Evolutionary conservation across 345 rosid genomes (phyloP).

Genomic region (Syzygium grande): DNA sequence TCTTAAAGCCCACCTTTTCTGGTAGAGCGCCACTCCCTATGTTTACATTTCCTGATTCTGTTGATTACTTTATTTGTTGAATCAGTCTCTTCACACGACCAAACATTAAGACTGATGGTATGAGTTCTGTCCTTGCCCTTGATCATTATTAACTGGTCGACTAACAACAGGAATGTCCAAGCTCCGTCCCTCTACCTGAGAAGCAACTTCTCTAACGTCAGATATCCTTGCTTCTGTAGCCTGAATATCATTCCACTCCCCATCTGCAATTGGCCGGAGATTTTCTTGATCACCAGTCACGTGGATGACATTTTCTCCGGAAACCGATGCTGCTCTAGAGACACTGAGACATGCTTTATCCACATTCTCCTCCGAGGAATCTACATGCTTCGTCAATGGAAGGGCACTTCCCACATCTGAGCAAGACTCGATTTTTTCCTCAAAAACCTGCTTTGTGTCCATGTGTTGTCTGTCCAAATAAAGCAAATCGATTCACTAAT

Average conservation of each 20-base stretch:
- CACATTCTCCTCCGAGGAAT: slow-evolving; percentile 60
- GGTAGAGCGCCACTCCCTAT: not conserved
- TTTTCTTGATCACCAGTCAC: slow-evolving; percentile 51
- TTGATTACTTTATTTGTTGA: not conserved
- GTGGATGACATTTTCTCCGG: slow-evolving; percentile 52
- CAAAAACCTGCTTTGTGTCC: slow-evolving; percentile 69
- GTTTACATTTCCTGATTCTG: not conserved
- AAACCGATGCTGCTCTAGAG: slow-evolving; percentile 38
- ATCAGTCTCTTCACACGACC: not conserved
- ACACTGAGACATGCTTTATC: slow-evolving; percentile 87
- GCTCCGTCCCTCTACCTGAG: slow-evolving; percentile 61
- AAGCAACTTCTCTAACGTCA: slow-evolving; percentile 69
- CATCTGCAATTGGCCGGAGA: slow-evolving; percentile 49
- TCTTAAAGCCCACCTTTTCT: not conserved
- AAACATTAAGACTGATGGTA: slow-evolving; percentile 53
- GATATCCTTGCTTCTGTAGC: slow-evolving; percentile 76
- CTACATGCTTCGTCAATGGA: slow-evolving; percentile 60
- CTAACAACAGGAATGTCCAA: slow-evolving; percentile 68
- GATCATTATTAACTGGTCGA: slow-evolving; percentile 28
- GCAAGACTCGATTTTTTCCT: slow-evolving; percentile 56
- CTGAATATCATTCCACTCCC: slow-evolving; percentile 85
- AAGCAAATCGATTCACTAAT: not conserved
- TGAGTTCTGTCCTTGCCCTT: slow-evolving; percentile 27
- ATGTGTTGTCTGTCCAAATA: slow-evolving; percentile 58
- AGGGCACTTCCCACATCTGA: slow-evolving; percentile 30